phyloP scores from a whole-genome alignment of 2,329 filamentous ascomycete species.

The Taxawa tesnikishii region DNA sequence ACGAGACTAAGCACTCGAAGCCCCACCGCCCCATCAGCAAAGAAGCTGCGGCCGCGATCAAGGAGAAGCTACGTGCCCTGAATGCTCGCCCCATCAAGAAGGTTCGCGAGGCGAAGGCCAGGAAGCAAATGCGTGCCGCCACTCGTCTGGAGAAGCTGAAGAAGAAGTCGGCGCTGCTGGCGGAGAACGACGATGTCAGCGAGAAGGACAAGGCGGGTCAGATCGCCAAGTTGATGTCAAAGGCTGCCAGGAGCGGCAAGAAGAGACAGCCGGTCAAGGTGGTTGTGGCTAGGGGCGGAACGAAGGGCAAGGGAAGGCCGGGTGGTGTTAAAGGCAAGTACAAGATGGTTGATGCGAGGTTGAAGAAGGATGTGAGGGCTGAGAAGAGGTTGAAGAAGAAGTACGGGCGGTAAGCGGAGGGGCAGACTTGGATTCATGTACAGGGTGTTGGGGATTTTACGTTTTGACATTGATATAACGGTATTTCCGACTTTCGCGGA shows the following conservation, averaged over 20 bases:
- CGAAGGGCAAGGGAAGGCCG: conserved; percentile 74
- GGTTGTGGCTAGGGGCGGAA: conserved; percentile 74
- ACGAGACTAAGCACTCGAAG: conserved; percentile 75
- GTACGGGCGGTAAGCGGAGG: too few species aligned
- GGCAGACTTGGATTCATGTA: too few species aligned
- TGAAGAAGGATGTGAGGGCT: conserved; percentile 93
- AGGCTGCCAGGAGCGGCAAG: conserved; percentile 58
- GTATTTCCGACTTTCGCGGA: too few species aligned
- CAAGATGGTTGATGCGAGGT: conserved; percentile 86
- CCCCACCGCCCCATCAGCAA: conserved; percentile 82
- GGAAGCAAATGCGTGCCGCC: conserved; percentile 94
- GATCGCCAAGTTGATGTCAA: conserved; percentile 70
- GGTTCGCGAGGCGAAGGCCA: conserved; percentile 86
- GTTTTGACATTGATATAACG: too few species aligned
- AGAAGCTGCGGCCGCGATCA: conserved; percentile 79
- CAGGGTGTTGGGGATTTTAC: too few species aligned
- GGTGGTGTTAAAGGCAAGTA: conserved; percentile 91
- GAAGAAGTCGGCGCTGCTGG: conserved; percentile 89
- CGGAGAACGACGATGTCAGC: conserved; percentile 80
- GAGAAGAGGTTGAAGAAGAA: conserved; percentile 66
- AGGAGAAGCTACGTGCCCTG: conserved; percentile 82
- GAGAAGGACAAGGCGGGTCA: conserved; percentile 90
- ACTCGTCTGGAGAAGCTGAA: conserved; percentile 86
- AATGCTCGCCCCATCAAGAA: conserved; percentile 99
- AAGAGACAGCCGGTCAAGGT: conserved; percentile 76